Evolutionary conservation across 2,329 filamentous ascomycete genomes (phyloP), one percentile per base, ranked within the genome.

Genomic region (Xylaria multiplex): DNA sequence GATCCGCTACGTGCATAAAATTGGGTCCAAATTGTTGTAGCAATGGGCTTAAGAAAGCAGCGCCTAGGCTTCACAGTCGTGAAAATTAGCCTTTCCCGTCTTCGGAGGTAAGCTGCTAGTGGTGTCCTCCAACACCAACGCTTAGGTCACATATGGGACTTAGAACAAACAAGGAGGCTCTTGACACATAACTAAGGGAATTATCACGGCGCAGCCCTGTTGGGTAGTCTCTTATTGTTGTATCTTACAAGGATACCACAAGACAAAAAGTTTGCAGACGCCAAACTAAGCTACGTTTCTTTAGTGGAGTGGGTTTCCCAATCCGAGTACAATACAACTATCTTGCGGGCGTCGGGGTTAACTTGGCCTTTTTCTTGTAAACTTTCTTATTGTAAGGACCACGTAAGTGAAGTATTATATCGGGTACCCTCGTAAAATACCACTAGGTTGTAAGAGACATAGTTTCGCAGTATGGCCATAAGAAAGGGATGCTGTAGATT

Each of bases 101-200:
- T n/a, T 43, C 35, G 22, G 43, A 19, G 37, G 35, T 54, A 54
- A 54, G 53, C 37, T 30, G 19, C 11, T 14, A 19, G 11, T 11
- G 6, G 37, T 43, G 53, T 55, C 53, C 53, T 55, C 53, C 53
- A 37, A 43, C 37, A 55, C 37, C 24, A 55, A 11, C 8, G 16
- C 8, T 43, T 55, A 11, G 37, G 53, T 55, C 14, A 55, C 37
- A 43, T 55, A 43, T 14, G 42, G 53, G 53, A 40, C 37, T 43
- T 55, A 24, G 30, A 40, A 43, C 37, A 43, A n/a, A n/a, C 6
- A 7, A 24, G 14, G 53, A 55, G 37, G 7, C 22, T 55, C 6
- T 40, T 40, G 19, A 43, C 22, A 30, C 22, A 30, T 55, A 30
- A 24, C 53, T 37, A 55, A 55, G 37, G 6, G 11, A 30, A 6